phyloP scores from a whole-genome alignment of 1,139 yeast species.

The Candida gigantensis region DNA sequence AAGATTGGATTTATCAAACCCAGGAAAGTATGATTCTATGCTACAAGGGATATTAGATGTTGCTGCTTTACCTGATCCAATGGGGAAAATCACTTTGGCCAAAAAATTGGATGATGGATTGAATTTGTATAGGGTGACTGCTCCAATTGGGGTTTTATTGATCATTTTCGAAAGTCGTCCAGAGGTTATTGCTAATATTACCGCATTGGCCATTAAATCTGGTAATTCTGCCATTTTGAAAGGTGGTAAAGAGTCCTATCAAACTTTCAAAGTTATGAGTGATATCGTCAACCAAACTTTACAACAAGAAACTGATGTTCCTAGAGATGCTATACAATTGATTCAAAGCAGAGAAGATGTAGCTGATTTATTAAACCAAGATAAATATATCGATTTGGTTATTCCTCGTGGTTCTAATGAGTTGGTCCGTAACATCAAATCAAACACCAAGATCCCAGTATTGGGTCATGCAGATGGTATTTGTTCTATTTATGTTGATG shows the following conservation, averaged over 20 bases:
- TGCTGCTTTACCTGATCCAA: slow-evolving; percentile 83
- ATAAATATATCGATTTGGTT: slow-evolving; percentile 87
- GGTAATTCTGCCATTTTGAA: slow-evolving; percentile 95
- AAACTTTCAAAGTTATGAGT: slow-evolving; percentile 85
- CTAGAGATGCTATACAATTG: slow-evolving; percentile 78
- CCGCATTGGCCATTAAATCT: slow-evolving; percentile 92
- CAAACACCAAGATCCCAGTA: slow-evolving; percentile 90
- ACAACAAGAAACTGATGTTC: slow-evolving; percentile 61
- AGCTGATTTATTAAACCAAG: slow-evolving; percentile 78
- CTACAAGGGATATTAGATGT: slow-evolving; percentile 93
- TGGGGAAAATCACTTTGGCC: slow-evolving; percentile 81
- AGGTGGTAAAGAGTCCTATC: slow-evolving; percentile 91
- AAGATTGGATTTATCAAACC: slow-evolving; percentile 76
- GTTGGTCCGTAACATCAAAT: slow-evolving; percentile 81
- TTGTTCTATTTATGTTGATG: slow-evolving; percentile 83
- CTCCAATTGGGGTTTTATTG: slow-evolving; percentile 92
- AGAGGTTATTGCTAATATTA: slow-evolving; percentile 96
- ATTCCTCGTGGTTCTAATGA: slow-evolving; percentile 97
- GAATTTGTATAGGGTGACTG: slow-evolving; percentile 75
- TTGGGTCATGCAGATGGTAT: slow-evolving; percentile 99
- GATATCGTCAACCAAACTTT: slow-evolving; percentile 66
- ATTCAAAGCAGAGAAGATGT: slow-evolving; percentile 90
- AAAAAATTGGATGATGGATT: slow-evolving; percentile 85
- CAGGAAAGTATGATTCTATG: slow-evolving; percentile 91
- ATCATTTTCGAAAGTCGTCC: slow-evolving; percentile 97